Percentiles rank a stretch among this genome's conserved stretches.
Conservation (phyloP, 2,329 filamentous ascomycete species). For the Myriosclerotinia scirpicola region DNA sequence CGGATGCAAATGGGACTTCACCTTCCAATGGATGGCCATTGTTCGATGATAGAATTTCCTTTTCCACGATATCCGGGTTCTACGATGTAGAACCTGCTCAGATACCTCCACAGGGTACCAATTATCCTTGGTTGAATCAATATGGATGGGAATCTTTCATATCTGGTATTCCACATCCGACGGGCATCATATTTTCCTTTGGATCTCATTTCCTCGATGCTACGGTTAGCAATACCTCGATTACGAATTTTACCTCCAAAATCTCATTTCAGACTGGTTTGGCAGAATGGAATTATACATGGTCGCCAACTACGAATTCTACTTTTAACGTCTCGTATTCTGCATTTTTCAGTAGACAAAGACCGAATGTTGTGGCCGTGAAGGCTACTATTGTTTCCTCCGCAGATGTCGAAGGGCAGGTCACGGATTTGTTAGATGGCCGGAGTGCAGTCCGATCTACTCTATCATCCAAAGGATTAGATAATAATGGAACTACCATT, state of each 20-base stretch:
- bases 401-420: constrained; percentile 52
- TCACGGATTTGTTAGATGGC: constrained; percentile 69
- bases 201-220: constrained; percentile 59
- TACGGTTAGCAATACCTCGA: constrained; percentile 56
- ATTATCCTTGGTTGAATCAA: constrained; percentile 67
- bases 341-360: constrained; percentile 50
- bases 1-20: constrained; percentile 34
- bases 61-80: constrained; percentile 68
- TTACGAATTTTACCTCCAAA: constrained; percentile 60
- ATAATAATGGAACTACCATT: constrained; percentile 53
- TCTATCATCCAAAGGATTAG: constrained; percentile 56
- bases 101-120: constrained; percentile 50
- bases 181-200: constrained; percentile 57
- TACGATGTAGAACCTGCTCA: constrained; percentile 60
- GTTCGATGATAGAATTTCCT: constrained; percentile 61
- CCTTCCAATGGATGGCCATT: constrained; percentile 66
- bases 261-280: constrained; percentile 64
- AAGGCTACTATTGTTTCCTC: constrained; percentile 58
- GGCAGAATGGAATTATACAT: constrained; percentile 64
- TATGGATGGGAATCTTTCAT: constrained; percentile 71
- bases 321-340: constrained; percentile 62
- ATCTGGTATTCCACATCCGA: constrained; percentile 69
- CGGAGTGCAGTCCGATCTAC: constrained; percentile 65
- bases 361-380: constrained; percentile 46
- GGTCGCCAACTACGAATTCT: constrained; percentile 54